Evolutionary conservation across 805 yeast species (phyloP), one percentile per base, ranked within the genome.

Genomic region (Hanseniaspora thailandica): DNA sequence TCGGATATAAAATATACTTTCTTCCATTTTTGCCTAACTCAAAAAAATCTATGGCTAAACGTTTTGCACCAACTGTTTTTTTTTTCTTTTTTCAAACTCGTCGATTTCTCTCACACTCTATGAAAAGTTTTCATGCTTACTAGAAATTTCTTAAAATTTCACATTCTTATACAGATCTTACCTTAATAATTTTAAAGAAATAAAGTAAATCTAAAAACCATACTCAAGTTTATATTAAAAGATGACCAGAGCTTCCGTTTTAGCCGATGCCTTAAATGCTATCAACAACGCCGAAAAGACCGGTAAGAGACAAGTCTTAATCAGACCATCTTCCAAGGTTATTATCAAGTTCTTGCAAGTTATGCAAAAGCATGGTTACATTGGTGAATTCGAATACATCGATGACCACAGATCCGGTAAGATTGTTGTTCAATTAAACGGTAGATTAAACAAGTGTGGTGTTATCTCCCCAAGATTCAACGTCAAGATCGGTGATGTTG

Each of bases 391-490:
- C 74, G 96, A 89, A 81, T 86, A 83, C 83, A 88, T 88, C 67
- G 97, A 88, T 71, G 96, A 88, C 81, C 97, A 88, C 89, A 86
- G 97, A 81, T 86, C 96, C 56, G 97, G 96, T 69, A 88, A 88
- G 84, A 86, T 88, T 62, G 96, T 89, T 64, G 87, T 88, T 61
- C 95, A 86, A 77, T 82, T 88, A 69, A 88, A 86, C 83, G 97
- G 97, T 76, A 86, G 97, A 80, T 81, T 88, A 70, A 88, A 88
- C 95, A 90, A 89, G 80, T 88, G 93, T 72, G 97, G 97, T 79
- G 97, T 90, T 59, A 89, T 89, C 73, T 86, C 95, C 61, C 97
- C 97, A 76, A 87, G 97, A 81, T 89, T 87, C 82, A 89, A 89
- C 82, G 89, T 89, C 70, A 86, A 87, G 78, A 82, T 90, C 63